phyloP scores from a whole-genome alignment of 768 basidiomycete species.

The Xerocomus spinulosus region DNA sequence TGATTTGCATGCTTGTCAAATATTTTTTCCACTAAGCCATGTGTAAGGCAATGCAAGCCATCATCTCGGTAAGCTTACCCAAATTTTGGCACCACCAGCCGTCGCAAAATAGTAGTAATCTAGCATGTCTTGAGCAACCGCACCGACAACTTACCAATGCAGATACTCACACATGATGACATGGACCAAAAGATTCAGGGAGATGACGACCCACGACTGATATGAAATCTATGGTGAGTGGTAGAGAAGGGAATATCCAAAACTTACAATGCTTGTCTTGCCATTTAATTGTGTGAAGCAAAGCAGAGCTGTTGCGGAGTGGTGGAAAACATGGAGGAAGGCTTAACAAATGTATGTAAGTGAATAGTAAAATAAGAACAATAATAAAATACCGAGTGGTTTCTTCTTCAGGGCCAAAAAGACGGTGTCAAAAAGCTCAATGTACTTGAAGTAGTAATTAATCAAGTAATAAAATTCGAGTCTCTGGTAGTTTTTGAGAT shows the following conservation, averaged over 20 bases:
- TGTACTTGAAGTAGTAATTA: slow-evolving; percentile 98
- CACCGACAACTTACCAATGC: background rate
- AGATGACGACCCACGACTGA: slow-evolving; percentile 97
- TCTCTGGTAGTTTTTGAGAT: slow-evolving; percentile 43
- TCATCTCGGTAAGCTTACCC: slow-evolving; percentile 52
- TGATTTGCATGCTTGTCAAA: slow-evolving; percentile 93
- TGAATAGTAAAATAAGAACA: background rate
- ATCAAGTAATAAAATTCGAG: slow-evolving; percentile 97
- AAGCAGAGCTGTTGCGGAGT: slow-evolving; percentile 93
- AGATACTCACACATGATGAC: slow-evolving; percentile 91
- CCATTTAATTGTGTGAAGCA: slow-evolving; percentile 95
- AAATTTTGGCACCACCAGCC: slow-evolving; percentile 93
- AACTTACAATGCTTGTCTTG: slow-evolving; percentile 84
- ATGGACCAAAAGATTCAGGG: slow-evolving; percentile 87
- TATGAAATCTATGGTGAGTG: slow-evolving; percentile 1
- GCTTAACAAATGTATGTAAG: slow-evolving; percentile 41
- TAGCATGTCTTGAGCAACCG: slow-evolving; percentile 26
- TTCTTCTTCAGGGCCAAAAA: slow-evolving; percentile 99
- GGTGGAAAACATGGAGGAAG: slow-evolving; percentile 98
- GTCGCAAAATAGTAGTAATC: slow-evolving; percentile 99
- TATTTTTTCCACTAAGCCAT: slow-evolving; percentile 92
- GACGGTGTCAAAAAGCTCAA: slow-evolving; percentile 94
- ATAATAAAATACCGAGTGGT: slow-evolving; percentile 66
- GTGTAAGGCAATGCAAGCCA: slow-evolving; percentile 1
- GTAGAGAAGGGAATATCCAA: background rate